Conservation (phyloP, 805 yeast species). For the Teunomyces funiuensis region DNA sequence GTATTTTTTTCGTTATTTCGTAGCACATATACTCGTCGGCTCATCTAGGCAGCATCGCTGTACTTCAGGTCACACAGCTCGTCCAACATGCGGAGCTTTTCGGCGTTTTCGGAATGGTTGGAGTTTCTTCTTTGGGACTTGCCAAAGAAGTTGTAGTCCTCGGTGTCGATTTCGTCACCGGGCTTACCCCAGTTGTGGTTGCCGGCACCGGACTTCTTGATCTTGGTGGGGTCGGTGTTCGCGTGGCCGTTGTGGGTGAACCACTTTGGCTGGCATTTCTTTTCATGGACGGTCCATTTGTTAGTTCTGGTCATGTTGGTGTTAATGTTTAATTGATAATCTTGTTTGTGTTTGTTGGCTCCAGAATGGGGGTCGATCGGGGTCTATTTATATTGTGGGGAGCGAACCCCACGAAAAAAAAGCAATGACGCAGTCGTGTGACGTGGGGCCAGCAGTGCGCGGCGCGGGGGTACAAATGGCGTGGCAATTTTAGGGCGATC, state of each 20-base stretch:
- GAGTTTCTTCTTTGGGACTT: conserved; percentile 38
- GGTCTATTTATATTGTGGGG: conserved; percentile 7
- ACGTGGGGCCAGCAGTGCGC: not conserved
- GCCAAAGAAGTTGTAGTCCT: conserved; percentile 35
- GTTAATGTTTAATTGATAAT: not conserved
- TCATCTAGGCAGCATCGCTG: not conserved
- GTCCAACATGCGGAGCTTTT: conserved; percentile 22
- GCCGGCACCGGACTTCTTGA: conserved; percentile 85
- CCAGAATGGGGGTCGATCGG: not conserved
- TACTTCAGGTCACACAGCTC: conserved; percentile 18
- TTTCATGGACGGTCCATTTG: conserved; percentile 72
- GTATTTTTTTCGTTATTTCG: not conserved
- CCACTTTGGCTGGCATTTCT: conserved; percentile 60
- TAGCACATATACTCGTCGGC: too few relatives aligned
- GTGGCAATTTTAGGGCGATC: too few relatives aligned
- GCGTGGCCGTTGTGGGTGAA: conserved; percentile 75
- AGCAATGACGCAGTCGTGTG: conserved; percentile 3
- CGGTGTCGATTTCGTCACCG: conserved; percentile 70
- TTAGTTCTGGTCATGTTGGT: conserved; percentile 69
- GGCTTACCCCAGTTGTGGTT: conserved; percentile 84
- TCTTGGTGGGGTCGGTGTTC: conserved; percentile 69
- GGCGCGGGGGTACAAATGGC: too few relatives aligned
- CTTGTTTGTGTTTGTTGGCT: not conserved
- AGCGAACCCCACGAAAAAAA: conserved; percentile 2
- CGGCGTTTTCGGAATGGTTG: conserved; percentile 37